These are phyloP conservation scores for Isoetes engelmannii DNA, from an alignment of 83 land plant species.

Conservation along the genomic window DNA sequence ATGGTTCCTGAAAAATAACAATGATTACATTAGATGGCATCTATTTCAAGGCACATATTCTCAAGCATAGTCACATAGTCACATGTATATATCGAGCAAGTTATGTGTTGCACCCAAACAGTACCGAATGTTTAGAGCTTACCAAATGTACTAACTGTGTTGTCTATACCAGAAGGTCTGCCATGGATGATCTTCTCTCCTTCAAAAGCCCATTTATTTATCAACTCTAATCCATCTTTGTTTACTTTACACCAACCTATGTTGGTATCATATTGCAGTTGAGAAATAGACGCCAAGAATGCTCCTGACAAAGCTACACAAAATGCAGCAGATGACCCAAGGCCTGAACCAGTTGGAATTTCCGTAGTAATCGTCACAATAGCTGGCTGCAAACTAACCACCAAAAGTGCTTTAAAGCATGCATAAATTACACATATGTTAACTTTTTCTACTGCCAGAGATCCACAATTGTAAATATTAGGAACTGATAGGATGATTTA, in stretches of 20 bases:
- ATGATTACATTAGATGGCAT: too few species aligned
- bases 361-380: slow-evolving; percentile 58
- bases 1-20: slow-evolving; percentile 49
- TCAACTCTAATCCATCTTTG: slow-evolving; percentile 46
- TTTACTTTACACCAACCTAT: slow-evolving; percentile 32
- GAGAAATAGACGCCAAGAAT: slow-evolving; percentile 44
- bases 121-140: slow-evolving; percentile 5
- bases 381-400: slow-evolving; percentile 55
- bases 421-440: too few species aligned
- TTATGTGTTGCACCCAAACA: too few species aligned
- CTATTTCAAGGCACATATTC: too few species aligned
- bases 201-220: slow-evolving; percentile 95
- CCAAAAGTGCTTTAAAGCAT: too few species aligned
- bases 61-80: too few species aligned
- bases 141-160: slow-evolving; percentile 91
- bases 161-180: slow-evolving; percentile 93
- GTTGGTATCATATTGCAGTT: slow-evolving; percentile 7
- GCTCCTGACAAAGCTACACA: slow-evolving; percentile 73
- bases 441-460: too few species aligned
- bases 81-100: too few species aligned
- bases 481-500: too few species aligned
- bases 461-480: too few species aligned
- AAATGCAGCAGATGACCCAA: slow-evolving; percentile 89
- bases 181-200: slow-evolving; percentile 96
- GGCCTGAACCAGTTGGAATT: slow-evolving; percentile 76